phyloP scores from a whole-genome alignment of 352 stramenopile species.

The Globisporangium paddicum region DNA sequence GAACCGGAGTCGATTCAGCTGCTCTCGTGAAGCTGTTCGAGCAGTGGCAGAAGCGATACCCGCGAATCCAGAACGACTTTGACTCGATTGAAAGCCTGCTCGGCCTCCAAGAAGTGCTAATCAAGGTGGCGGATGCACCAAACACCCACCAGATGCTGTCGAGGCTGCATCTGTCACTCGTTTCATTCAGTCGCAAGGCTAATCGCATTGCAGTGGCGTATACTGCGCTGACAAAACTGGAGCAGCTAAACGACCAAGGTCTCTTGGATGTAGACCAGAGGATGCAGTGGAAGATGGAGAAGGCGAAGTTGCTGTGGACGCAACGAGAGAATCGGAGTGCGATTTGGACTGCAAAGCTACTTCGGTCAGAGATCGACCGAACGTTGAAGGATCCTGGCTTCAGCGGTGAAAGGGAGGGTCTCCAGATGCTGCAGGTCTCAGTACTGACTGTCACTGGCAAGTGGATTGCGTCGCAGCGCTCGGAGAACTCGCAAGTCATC shows the following conservation, averaged over 20 bases:
- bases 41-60: slow-evolving; percentile 36
- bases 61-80: slow-evolving; percentile 47
- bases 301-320: slow-evolving; percentile 75
- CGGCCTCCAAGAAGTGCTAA: slow-evolving; percentile 54
- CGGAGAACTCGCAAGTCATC: slow-evolving; percentile 90
- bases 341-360: slow-evolving; percentile 63
- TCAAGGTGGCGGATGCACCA: slow-evolving; percentile 30
- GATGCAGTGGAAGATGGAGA: slow-evolving; percentile 69
- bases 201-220: slow-evolving; percentile 65
- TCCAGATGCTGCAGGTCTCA: slow-evolving; percentile 57
- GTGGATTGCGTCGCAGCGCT: slow-evolving; percentile 92
- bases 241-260: slow-evolving; percentile 37
- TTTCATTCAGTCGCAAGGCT: slow-evolving; percentile 54
- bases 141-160: slow-evolving; percentile 23
- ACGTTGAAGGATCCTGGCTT: slow-evolving; percentile 19
- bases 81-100: slow-evolving; percentile 55
- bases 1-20: background rate
- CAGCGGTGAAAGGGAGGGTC: slow-evolving; percentile 8
- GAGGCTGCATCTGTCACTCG: slow-evolving; percentile 53
- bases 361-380: slow-evolving; percentile 36
- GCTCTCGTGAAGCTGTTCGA: slow-evolving; percentile 24
- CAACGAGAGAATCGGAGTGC: slow-evolving; percentile 66
- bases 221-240: slow-evolving; percentile 51
- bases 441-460: slow-evolving; percentile 81
- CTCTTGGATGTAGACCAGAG: slow-evolving; percentile 32